Conservation (phyloP, 2,329 filamentous ascomycete genomes). For the Ascocoryne sarcoides region DNA sequence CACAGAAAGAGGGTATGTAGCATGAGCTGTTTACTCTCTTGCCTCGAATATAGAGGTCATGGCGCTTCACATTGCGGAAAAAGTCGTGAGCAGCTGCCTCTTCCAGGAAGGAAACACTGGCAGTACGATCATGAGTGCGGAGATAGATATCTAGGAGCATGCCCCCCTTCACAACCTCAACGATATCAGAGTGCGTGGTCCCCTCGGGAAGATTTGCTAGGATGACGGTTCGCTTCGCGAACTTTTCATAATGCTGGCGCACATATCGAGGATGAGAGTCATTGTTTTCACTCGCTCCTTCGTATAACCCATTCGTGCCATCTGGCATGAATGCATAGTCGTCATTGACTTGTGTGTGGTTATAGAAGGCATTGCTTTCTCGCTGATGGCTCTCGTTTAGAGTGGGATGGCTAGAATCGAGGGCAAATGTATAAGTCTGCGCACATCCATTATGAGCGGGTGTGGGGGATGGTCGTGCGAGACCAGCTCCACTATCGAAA, state of each 20-base stretch:
- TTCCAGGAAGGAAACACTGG: constrained; percentile 62
- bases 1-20: neutral
- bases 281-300: constrained; percentile 19
- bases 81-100: constrained; percentile 56
- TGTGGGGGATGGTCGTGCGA: constrained; percentile 8
- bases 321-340: constrained; percentile 16
- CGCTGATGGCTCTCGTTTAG: constrained; percentile 12
- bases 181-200: constrained; percentile 57
- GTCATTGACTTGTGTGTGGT: constrained; percentile 14
- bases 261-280: constrained; percentile 13
- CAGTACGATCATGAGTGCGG: constrained; percentile 47
- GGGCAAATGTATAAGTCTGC: constrained; percentile 21
- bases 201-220: constrained; percentile 53
- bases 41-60: constrained; percentile 59
- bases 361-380: constrained; percentile 14
- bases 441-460: constrained; percentile 11
- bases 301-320: constrained; percentile 13
- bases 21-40: constrained; percentile 47
- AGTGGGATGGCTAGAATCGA: constrained; percentile 19
- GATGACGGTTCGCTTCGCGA: constrained; percentile 47
- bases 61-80: constrained; percentile 51
- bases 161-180: constrained; percentile 58
- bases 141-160: constrained; percentile 61
- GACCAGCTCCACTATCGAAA: constrained; percentile 10
- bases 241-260: constrained; percentile 22